Evolutionary conservation across 2,329 filamentous ascomycete species (phyloP).

Genomic region (Pestalotiopsis sp.): DNA sequence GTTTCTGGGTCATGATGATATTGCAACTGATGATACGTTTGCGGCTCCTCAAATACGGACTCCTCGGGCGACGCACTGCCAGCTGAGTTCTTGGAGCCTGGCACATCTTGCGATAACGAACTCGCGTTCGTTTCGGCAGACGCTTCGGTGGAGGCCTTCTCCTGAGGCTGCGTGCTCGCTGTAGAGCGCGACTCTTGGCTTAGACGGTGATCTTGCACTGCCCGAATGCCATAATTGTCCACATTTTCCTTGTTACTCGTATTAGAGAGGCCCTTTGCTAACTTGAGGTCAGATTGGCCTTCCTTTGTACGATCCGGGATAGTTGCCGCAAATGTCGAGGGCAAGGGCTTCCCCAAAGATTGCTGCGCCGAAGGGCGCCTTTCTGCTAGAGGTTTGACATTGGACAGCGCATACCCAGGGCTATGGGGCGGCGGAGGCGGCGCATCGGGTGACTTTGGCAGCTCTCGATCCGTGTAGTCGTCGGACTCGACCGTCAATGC

Average conservation of each 20-base stretch:
- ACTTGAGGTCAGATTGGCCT: slow-evolving; percentile 17
- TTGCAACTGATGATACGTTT: slow-evolving; percentile 59
- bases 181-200: slow-evolving; percentile 58
- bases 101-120: slow-evolving; percentile 54
- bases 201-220: slow-evolving; percentile 36
- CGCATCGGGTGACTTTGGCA: slow-evolving; percentile 36
- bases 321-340: slow-evolving; percentile 21
- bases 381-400: slow-evolving; percentile 12
- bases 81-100: slow-evolving; percentile 41
- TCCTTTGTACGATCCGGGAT: slow-evolving; percentile 26
- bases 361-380: slow-evolving; percentile 17
- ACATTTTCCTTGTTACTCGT: slow-evolving; percentile 21
- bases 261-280: slow-evolving; percentile 18
- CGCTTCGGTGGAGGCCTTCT: slow-evolving; percentile 47
- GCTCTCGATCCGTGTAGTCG: slow-evolving; percentile 27
- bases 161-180: slow-evolving; percentile 49
- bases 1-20: slow-evolving; percentile 56
- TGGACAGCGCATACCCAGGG: slow-evolving; percentile 22
- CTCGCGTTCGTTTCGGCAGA: slow-evolving; percentile 60
- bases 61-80: slow-evolving; percentile 52
- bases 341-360: slow-evolving; percentile 20
- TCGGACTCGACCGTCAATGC: slow-evolving; percentile 6
- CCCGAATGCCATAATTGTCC: slow-evolving; percentile 20
- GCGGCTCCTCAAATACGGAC: slow-evolving; percentile 45
- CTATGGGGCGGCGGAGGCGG: slow-evolving; percentile 42